Evolutionary conservation across 2,329 filamentous ascomycete genomes (phyloP).

Genomic region (Fusarium torulosum): DNA sequence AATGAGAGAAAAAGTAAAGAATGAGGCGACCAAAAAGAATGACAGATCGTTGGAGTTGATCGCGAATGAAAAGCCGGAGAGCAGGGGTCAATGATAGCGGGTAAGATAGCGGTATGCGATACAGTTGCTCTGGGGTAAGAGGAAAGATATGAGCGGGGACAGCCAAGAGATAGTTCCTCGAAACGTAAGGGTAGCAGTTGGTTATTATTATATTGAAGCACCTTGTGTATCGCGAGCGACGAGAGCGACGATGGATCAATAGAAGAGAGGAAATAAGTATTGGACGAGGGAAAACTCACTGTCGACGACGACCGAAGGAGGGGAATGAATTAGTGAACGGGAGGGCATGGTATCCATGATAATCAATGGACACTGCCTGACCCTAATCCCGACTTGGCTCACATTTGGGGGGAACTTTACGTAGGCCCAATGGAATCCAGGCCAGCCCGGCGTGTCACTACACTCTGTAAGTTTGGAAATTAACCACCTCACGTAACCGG

Average conservation of each 20-base stretch:
- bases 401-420: constrained; percentile 22
- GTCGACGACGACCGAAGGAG: constrained; percentile 27
- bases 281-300: constrained; percentile 24
- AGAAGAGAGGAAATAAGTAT: constrained; percentile 13
- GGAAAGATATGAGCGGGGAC: constrained; percentile 46
- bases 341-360: constrained; percentile 12
- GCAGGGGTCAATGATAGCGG: constrained; percentile 47
- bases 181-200: not conserved
- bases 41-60: constrained; percentile 35
- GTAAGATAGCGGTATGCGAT: constrained; percentile 49
- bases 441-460: constrained; percentile 5
- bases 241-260: not conserved
- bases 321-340: constrained; percentile 24
- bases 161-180: constrained; percentile 21
- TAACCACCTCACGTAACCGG: constrained; percentile 1
- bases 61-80: constrained; percentile 40
- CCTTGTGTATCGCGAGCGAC: not conserved
- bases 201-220: constrained; percentile 9
- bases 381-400: constrained; percentile 33
- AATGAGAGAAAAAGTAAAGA: constrained; percentile 12
- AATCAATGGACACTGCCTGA: constrained; percentile 13
- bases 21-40: constrained; percentile 33
- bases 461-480: not conserved
- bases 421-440: constrained; percentile 19
- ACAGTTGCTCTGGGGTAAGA: constrained; percentile 47